Conservation (phyloP, 192 early-diverging fungal species). For the Rhizophagus sp. region DNA sequence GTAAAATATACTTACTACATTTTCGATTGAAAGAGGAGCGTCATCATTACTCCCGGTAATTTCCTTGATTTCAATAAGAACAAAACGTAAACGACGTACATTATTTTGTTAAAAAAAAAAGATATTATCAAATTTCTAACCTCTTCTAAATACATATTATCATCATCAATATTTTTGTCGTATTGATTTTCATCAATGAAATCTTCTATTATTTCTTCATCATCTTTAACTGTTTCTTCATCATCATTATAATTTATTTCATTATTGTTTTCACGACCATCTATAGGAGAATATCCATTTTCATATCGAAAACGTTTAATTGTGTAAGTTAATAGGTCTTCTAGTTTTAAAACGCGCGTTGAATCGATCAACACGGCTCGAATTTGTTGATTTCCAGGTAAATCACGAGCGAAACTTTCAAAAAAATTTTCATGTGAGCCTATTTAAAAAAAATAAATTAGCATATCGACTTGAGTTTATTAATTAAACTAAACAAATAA, state of each 20-base stretch:
- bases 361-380: not conserved
- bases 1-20: constrained; percentile 3
- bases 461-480: not conserved
- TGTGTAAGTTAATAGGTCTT: not conserved
- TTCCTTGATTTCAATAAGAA: not conserved
- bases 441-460: constrained; percentile 1
- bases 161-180: not conserved
- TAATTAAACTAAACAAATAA: not conserved
- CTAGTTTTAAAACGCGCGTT: not conserved
- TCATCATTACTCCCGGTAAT: not conserved
- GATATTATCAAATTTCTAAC: not conserved
- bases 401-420: not conserved
- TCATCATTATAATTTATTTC: not conserved
- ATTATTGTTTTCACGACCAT: not conserved
- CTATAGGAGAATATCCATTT: not conserved
- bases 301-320: not conserved
- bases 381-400: not conserved
- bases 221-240: not conserved
- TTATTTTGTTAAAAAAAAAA: too few species aligned
- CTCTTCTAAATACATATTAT: not conserved
- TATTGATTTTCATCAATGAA: not conserved
- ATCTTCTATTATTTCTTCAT: not conserved
- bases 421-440: constrained; percentile 1
- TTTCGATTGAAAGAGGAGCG: not conserved
- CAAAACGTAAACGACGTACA: too few species aligned